Percentiles rank a stretch among this genome's conserved stretches.
These are phyloP conservation scores for Sporothrix curviconia DNA, from an alignment of 2,329 filamentous ascomycete species.

Conservation along the genomic window DNA sequence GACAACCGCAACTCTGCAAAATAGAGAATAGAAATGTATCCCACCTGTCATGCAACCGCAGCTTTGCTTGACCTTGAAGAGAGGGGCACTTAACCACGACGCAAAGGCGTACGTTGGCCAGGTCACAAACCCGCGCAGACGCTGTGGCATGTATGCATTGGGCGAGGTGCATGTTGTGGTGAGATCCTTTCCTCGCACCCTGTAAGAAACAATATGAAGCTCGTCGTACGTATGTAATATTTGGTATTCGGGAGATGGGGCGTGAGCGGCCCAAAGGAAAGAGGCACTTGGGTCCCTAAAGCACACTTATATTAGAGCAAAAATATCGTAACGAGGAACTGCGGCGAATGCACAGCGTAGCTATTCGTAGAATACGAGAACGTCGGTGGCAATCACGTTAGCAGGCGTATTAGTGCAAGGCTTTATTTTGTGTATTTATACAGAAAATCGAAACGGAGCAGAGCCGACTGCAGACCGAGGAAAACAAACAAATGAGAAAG, in stretches of 20 bases:
- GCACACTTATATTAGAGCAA: too few species aligned
- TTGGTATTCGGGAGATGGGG: too few species aligned
- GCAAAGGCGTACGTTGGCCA: background rate
- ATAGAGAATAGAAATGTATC: slow-evolving; percentile 31
- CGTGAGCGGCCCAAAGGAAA: too few species aligned
- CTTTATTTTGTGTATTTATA: background rate
- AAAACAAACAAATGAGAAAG: slow-evolving; percentile 4
- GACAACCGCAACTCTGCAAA: too few species aligned
- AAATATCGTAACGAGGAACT: too few species aligned
- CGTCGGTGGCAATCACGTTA: slow-evolving; percentile 6
- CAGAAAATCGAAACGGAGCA: background rate
- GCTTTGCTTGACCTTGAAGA: slow-evolving; percentile 28
- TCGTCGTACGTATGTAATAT: too few species aligned
- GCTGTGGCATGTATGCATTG: slow-evolving; percentile 4
- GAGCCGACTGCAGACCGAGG: background rate
- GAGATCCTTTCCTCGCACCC: background rate
- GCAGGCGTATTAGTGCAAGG: background rate
- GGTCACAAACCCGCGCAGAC: background rate
- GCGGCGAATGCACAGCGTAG: too few species aligned
- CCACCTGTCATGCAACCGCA: slow-evolving; percentile 32
- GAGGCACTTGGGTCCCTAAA: too few species aligned
- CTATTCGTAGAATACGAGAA: background rate
- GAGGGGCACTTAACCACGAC: slow-evolving; percentile 22
- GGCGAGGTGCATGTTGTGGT: slow-evolving; percentile 2
- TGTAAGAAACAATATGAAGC: too few species aligned